Percentiles rank a stretch among this genome's conserved stretches.
These are phyloP conservation scores for Stipa capillata DNA, from an alignment of 176 grass and related monocot species.

Conservation along the genomic window DNA sequence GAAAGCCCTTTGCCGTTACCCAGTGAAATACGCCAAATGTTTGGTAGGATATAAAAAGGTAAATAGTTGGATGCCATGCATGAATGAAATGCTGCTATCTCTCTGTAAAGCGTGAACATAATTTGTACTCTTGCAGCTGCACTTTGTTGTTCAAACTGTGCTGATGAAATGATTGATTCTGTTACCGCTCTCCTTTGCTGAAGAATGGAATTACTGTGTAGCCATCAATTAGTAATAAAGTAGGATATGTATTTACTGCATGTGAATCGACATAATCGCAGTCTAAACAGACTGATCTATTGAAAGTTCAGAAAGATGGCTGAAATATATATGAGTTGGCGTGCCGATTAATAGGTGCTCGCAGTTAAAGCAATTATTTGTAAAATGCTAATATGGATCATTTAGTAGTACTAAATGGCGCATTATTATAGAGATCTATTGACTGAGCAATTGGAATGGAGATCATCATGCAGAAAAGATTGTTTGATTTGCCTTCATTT, in stretches of 20 bases:
- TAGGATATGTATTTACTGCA: background rate
- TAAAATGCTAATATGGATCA: background rate
- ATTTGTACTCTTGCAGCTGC: constrained; percentile 6
- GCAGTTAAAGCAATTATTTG: background rate
- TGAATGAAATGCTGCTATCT: background rate
- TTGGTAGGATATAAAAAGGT: background rate
- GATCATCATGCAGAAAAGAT: background rate
- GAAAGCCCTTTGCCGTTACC: background rate
- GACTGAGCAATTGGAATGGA: background rate
- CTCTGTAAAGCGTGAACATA: background rate
- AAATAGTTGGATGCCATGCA: background rate
- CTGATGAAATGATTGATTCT: background rate
- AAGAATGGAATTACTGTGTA: background rate
- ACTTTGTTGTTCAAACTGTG: background rate
- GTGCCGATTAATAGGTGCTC: background rate
- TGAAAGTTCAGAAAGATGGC: background rate
- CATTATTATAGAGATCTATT: background rate
- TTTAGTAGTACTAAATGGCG: background rate
- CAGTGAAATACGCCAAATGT: background rate
- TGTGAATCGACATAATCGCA: background rate
- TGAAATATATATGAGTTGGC: background rate
- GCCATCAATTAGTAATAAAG: background rate
- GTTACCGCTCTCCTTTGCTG: too few relatives aligned
- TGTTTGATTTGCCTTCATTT: background rate
- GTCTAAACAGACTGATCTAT: background rate